Base-by-base conservation (phyloP, 2,329 filamentous ascomycete species). In the Sporothrix schenckii region DNA sequence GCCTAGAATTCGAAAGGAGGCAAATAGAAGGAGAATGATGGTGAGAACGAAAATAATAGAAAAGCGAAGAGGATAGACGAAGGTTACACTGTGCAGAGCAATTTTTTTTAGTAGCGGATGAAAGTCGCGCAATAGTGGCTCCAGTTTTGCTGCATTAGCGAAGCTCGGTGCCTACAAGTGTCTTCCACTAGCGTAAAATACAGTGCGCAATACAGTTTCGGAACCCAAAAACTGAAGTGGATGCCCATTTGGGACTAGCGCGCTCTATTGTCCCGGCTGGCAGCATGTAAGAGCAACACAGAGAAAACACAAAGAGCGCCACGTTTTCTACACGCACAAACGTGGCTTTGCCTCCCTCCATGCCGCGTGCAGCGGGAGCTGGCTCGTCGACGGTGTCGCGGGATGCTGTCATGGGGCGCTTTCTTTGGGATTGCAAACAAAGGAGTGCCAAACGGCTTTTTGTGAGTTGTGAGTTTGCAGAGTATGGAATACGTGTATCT, bases 211-310 rank as follows among this genome's bases (percentile, higher is more conserved):
- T 19, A 44, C n/a, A 44, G 56, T 41, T 7, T 44, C 9, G 11
- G 39, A 61, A 1, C 21, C 11, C 4, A 13, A 24, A 5, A 14
- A 27, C 39, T 47, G 11, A 47, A 61, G 39, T 39, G 6, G 6
- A 21, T 68, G 19, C 66, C 54, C 14, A 14, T 68, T 58, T 68
- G 16, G 66, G 66, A 58, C 53, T 68, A 50, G 66, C 24, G 41
- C 52, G 1, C n/a, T 16, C 9, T n/a, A 14, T 19, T 34, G 27
- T 27, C 21, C 53, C 66, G 24, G 66, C 53, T 24, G 66, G 66
- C 54, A 56, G 66, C 27, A 68, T 9, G 49, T 7, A 7, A 34
- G 34, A 9, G 34, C 34, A 9, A 34, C 34, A 34, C 34, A 34
- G 34, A 34, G 34, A 9, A 34, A 6, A 34, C 4, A 34, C 34